Base-by-base conservation (phyloP, 2,329 filamentous ascomycete genomes). In the Blastomyces emzantsi region DNA sequence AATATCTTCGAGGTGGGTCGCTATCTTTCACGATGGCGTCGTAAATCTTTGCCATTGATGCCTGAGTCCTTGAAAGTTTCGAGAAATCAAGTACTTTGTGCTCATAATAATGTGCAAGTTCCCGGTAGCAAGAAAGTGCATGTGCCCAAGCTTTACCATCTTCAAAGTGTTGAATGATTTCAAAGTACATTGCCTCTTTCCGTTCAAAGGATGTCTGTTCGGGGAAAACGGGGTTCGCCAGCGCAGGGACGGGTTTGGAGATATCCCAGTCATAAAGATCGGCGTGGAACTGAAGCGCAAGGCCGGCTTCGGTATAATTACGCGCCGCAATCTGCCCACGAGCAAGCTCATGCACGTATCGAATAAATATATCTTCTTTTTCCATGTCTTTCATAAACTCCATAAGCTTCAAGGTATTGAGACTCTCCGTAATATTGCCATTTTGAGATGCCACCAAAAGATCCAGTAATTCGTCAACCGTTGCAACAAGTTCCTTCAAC, bases 331-430 rank as follows among this genome's bases (percentile, higher is more conserved):
- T 83, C 74, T 97, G 93, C 15, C 94, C 80, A 49, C 86, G 80
- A 2, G 92, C 90, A 25, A 97, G 82, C 74, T 97, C 92, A 73
- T 97, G 93, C 17, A 97, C 92, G 71, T 97, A 97, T 67, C 92
- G 88, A 67, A 96, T 89, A 75, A 96, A 97, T 64, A 97, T 96
- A 71, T 97, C 92, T 73, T 96, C 92, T 72, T 96, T 96, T 69
- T 95, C 90, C 88, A 97, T 96, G 72, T 97, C 92, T 68, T 92
- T 89, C 69, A 97, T 83, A 76, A 97, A 97, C 69, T 97, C 91
- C 92, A 97, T 97, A 33, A 97, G 80, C 63, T 90, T 86, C 61
- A 97, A 79, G 0, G 91, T 90, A 74, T 97, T 92, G 75, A 96
- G 90, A 67, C 96, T 89, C 71, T 96, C 91, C 55, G 86, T 88